Evolutionary conservation across 2,329 filamentous ascomycete genomes (phyloP).

Genomic region (Calonectria henricotiae): DNA sequence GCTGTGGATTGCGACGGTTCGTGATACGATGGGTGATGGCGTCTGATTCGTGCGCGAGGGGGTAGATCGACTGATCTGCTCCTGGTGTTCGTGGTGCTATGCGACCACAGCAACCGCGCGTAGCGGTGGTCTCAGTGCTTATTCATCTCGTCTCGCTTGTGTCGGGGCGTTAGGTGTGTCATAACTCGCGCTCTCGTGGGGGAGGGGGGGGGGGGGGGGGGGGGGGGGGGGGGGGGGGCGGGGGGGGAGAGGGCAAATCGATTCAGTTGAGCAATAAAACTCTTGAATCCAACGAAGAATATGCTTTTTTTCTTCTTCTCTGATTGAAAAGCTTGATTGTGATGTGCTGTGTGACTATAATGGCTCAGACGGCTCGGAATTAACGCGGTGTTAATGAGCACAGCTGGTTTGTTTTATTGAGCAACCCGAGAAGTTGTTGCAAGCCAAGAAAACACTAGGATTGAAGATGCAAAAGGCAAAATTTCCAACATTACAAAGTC

Average conservation of each 20-base stretch:
- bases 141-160: too few species aligned
- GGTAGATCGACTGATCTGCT: too few species aligned
- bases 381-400: constrained; percentile 1
- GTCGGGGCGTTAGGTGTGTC: too few species aligned
- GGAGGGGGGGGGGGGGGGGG: too few species aligned
- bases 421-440: not conserved
- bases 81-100: too few species aligned
- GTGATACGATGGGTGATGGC: too few species aligned
- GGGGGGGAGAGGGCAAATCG: not conserved
- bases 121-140: too few species aligned
- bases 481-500: not conserved
- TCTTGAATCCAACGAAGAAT: not conserved
- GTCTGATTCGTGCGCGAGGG: too few species aligned
- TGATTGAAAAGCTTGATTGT: not conserved
- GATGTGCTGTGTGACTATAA: not conserved
- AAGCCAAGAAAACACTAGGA: not conserved
- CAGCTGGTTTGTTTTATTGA: not conserved
- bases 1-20: too few species aligned
- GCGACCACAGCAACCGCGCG: too few species aligned
- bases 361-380: constrained; percentile 9
- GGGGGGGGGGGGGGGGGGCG: too few species aligned
- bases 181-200: too few species aligned
- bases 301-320: not conserved
- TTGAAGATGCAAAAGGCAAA: not conserved
- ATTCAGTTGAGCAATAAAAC: not conserved